These are phyloP conservation scores for Salvia splendens DNA, from an alignment of 257 asterid genomes.

Conservation along the genomic window DNA sequence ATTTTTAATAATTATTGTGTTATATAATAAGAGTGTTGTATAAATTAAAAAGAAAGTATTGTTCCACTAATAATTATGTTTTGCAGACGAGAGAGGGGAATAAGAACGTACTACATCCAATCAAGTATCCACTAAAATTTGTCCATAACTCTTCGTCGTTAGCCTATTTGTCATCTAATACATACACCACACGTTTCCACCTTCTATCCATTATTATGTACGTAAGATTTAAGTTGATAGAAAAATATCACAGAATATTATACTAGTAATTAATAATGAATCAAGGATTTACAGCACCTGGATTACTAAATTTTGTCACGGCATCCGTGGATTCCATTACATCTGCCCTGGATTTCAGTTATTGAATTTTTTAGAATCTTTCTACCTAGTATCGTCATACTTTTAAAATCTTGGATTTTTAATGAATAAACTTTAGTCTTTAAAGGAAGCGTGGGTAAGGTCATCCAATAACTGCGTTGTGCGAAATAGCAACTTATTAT, in stretches of 20 bases:
- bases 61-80: no score
- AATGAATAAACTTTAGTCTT: no score
- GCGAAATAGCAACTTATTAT: no score
- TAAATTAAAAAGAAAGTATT: no score
- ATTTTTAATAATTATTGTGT: no score
- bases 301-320: conserved; percentile 30
- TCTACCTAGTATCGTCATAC: no score
- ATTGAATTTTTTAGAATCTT: no score
- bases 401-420: no score
- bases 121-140: conserved; percentile 42
- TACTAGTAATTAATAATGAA: no score
- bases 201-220: conserved; percentile 23
- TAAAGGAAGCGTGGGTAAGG: no score
- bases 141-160: conserved; percentile 39
- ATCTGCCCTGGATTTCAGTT: neutral
- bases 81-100: neutral
- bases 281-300: conserved; percentile 13
- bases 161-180: conserved; percentile 39
- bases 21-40: no score
- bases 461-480: no score
- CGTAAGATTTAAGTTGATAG: neutral
- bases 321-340: conserved; percentile 35
- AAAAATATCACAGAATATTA: neutral
- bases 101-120: conserved; percentile 24
- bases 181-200: conserved; percentile 46